Evolutionary conservation across 768 basidiomycete species (phyloP).

Genomic region (Leccinum aurantiacum): DNA sequence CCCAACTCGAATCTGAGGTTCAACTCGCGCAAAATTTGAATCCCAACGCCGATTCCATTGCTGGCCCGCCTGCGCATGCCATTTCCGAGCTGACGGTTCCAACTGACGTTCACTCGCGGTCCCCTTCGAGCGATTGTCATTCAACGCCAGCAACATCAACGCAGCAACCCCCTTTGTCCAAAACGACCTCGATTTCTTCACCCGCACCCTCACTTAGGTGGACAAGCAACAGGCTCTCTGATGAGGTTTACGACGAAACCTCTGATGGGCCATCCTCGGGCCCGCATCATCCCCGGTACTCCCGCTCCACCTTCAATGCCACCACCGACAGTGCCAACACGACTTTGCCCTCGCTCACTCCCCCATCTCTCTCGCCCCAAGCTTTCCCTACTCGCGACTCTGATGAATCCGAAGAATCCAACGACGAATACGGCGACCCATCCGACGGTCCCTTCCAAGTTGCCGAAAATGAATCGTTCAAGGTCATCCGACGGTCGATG

Average conservation of each 20-base stretch:
- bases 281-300: background rate
- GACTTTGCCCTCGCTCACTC: background rate
- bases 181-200: background rate
- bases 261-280: conserved; percentile 1
- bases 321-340: background rate
- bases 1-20: too few species aligned
- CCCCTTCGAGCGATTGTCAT: too few species aligned
- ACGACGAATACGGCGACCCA: conserved; percentile 18
- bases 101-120: conserved; percentile 14
- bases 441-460: conserved; percentile 15
- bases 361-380: background rate
- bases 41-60: conserved; percentile 11
- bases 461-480: conserved; percentile 28
- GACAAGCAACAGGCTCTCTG: conserved; percentile 12
- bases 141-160: too few species aligned
- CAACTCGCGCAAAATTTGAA: background rate
- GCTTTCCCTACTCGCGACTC: background rate
- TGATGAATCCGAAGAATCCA: conserved; percentile 12
- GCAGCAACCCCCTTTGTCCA: background rate
- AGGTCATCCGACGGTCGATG: conserved; percentile 14
- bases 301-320: background rate
- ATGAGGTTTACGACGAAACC: conserved; percentile 26
- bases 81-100: conserved; percentile 30
- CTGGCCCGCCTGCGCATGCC: conserved; percentile 27
- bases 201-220: background rate